Evolutionary conservation across 768 basidiomycete genomes (phyloP), one percentile per base, ranked within the genome.

Genomic region (Lepiota venenata): DNA sequence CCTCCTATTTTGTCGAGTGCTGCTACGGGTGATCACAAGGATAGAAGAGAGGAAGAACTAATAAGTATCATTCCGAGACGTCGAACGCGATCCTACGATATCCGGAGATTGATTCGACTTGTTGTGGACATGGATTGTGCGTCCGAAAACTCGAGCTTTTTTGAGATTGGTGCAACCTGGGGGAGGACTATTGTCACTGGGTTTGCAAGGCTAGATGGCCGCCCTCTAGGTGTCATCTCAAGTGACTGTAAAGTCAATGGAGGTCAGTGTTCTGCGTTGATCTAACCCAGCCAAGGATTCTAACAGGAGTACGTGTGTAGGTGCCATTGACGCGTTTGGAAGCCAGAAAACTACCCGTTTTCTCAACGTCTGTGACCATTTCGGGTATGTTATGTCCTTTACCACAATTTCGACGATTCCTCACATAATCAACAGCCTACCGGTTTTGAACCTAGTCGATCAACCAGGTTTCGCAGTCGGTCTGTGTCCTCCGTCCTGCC

Each of bases 391-490:
- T 25, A 45, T 29, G 9, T 27, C 22, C 12, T 16, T 42, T 16
- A 16, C 12, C 39, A 39, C n/a, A 15, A n/a, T 12, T 35, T 41
- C 18, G 14, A n/a, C 22, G 15, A 20, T 4, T 20, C 52, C n/a
- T 45, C 22, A 45, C 11, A 47, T 35, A 9, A 12, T 29, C 41
- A 18, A 20, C 35, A 73, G 71, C 2, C 57, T 75, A 22, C 73
- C 72, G 1, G 63, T 74, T 10, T 51, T 74, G 16, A 75, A 75
- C 57, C 64, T 75, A 1, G 73, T 75, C 18, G 73, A 74, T 47
- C 66, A 73, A 46, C 73, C 73, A 11, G 73, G 72, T 6, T 73
- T 75, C 44, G 71, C 71, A 6, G 64, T 75, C 21, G 72, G 71
- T 69, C 45, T 38, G 58, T 55, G 32, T 8, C 32, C 32, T 32